Evolutionary conservation across 2,329 filamentous ascomycete species (phyloP), one percentile per base, ranked within the genome.

Genomic region (Colletotrichum sp.): DNA sequence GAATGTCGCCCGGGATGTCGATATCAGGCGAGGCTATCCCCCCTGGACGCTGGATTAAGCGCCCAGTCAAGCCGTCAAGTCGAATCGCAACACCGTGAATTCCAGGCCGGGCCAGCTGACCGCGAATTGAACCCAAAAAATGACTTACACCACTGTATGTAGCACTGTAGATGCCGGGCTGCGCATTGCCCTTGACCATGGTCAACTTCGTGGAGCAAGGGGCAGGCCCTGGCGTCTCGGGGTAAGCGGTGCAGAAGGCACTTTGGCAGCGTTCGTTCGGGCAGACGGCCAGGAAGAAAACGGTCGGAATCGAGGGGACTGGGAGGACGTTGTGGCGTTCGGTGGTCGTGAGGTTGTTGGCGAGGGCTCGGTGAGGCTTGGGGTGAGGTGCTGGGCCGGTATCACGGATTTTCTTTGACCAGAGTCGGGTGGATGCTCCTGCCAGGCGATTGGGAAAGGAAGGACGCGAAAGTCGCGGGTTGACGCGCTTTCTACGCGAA

Each of bases 131-230:
- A 61, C 28, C 71, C 66, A 71, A 26, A 67, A 34, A 32, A 72
- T 59, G 78, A 88, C 90, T 85, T 86, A 93, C 92, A 83, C 92
- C 92, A 84, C 92, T 93, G 82, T 93, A 94, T 24, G 92, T 93
- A 78, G 92, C 92, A 84, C 91, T 93, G 85, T 93, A 94, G 76
- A 94, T 89, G 81, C 90, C 90, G 30, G 87, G 78, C 79, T 73
- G 80, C 60, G 82, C 81, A 78, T 78, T 81, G 79, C 81, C 85
- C 82, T 90, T 90, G 77, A 86, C 87, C 89, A 91, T 91, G 64
- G 65, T 77, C 68, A 43, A 26, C 70, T 59, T 48, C 64, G 55
- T 63, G 75, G 55, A 69, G 71, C 60, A 68, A 77, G 75, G 77
- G 75, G 71, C 70, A 52, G 68, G 61, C 69, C 68, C 75, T 72